Percentiles rank a stretch among this genome's conserved stretches.
Conservation (phyloP, 257 asterid genomes). For the Salvia hispanica region DNA sequence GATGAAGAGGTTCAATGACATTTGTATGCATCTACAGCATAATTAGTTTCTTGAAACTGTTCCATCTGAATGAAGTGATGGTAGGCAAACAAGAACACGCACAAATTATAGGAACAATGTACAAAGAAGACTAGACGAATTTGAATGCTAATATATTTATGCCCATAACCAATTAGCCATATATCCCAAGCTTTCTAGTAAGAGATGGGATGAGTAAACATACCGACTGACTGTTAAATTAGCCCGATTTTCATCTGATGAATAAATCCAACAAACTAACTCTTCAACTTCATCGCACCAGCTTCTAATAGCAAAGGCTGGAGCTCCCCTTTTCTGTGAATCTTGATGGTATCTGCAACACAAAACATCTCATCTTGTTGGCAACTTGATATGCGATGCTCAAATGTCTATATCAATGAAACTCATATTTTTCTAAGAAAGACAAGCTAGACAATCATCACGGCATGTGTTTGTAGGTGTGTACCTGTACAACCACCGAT, state of each 20-base stretch:
- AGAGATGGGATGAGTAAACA: neutral
- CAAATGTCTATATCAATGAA: neutral
- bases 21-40: no score
- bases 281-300: conserved; percentile 20
- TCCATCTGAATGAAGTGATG: no score
- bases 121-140: neutral
- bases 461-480: neutral
- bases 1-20: no score
- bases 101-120: neutral
- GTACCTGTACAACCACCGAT: conserved; percentile 95
- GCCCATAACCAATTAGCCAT: conserved; percentile 14
- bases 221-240: conserved; percentile 2
- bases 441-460: neutral
- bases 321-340: conserved; percentile 29
- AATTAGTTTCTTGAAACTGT: no score
- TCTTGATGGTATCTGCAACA: conserved; percentile 26
- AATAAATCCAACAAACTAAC: conserved; percentile 6
- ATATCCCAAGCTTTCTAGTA: neutral
- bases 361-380: neutral
- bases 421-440: neutral
- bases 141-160: neutral
- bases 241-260: neutral
- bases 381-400: conserved; percentile 1
- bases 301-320: conserved; percentile 24
- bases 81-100: no score